These are phyloP conservation scores for Cicer pinnatifidum DNA, from an alignment of 306 rosid genomes.

Conservation along the genomic window DNA sequence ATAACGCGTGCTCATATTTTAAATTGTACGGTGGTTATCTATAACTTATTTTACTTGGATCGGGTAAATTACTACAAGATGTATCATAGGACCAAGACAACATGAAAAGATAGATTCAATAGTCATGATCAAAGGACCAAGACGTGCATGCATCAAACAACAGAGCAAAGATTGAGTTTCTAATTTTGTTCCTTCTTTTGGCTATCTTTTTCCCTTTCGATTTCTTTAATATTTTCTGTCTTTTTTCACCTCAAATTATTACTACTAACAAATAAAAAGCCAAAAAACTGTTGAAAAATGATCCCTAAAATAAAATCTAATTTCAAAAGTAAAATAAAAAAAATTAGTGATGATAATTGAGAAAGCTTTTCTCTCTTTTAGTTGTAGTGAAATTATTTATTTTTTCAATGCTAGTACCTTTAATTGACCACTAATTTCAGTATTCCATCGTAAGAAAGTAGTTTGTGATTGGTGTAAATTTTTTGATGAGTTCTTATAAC, in stretches of 20 bases:
- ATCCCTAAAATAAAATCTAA: conserved; percentile 44
- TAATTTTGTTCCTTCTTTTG: conserved; percentile 61
- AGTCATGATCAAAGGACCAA: conserved; percentile 69
- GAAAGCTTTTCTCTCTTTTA: too few relatives aligned
- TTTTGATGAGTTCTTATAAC: conserved; percentile 45
- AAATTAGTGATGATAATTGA: conserved; percentile 24
- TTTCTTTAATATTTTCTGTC: not conserved
- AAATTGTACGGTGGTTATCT: too few relatives aligned
- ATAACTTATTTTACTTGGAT: too few relatives aligned
- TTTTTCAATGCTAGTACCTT: conserved; percentile 22
- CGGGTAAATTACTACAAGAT: too few relatives aligned
- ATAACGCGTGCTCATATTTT: too few relatives aligned
- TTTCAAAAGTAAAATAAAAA: conserved; percentile 10
- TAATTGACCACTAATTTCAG: conserved; percentile 54
- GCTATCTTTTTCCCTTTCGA: conserved; percentile 42
- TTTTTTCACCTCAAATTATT: not conserved
- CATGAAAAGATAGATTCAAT: conserved; percentile 55
- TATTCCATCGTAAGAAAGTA: conserved; percentile 45
- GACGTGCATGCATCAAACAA: conserved; percentile 66
- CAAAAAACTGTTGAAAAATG: conserved; percentile 32
- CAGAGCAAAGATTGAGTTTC: conserved; percentile 52
- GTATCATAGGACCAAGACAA: conserved; percentile 16
- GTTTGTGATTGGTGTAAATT: conserved; percentile 28
- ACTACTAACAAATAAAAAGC: not conserved
- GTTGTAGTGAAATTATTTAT: conserved; percentile 43